phyloP scores from a whole-genome alignment of 805 yeast genomes.

The Myxozyma neglecta region DNA sequence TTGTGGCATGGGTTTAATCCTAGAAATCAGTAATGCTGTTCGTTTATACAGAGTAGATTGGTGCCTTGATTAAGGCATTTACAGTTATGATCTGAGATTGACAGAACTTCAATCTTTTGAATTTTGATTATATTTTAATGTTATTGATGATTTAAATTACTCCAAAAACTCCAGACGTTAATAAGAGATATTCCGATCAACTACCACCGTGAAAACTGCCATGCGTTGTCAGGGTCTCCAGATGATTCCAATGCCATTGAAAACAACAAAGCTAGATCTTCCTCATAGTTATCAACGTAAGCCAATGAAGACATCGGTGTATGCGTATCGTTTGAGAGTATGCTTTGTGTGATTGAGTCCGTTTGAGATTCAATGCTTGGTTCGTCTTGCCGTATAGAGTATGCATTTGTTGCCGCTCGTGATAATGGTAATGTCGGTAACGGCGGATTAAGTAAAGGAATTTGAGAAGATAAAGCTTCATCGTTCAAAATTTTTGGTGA shows the following conservation, averaged over 20 bases:
- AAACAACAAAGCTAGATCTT: constrained; percentile 1
- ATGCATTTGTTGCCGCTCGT: constrained; percentile 1
- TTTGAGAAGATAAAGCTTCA: constrained; percentile 8
- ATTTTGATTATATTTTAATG: neutral
- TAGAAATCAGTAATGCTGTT: too few relatives aligned
- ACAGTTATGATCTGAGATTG: neutral
- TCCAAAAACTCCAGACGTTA: neutral
- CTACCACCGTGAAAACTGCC: neutral
- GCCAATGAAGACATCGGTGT: constrained; percentile 11
- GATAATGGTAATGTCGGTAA: constrained; percentile 10
- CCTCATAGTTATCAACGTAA: constrained; percentile 9
- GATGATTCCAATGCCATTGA: constrained; percentile 4
- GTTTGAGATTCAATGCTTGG: neutral
- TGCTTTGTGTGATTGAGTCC: neutral
- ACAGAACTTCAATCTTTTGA: neutral
- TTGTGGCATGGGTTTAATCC: neutral
- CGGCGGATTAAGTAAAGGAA: constrained; percentile 9
- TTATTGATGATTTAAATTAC: neutral
- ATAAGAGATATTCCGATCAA: neutral
- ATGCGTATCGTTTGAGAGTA: neutral
- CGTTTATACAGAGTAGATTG: too few relatives aligned
- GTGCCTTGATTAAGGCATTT: neutral
- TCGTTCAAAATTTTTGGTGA: constrained; percentile 4
- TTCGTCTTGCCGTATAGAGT: neutral
- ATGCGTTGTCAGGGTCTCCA: neutral